Evolutionary conservation across 208 protist genomes (phyloP), one percentile per base, ranked within the genome.

Genomic region (Acanthamoeba castellanii): DNA sequence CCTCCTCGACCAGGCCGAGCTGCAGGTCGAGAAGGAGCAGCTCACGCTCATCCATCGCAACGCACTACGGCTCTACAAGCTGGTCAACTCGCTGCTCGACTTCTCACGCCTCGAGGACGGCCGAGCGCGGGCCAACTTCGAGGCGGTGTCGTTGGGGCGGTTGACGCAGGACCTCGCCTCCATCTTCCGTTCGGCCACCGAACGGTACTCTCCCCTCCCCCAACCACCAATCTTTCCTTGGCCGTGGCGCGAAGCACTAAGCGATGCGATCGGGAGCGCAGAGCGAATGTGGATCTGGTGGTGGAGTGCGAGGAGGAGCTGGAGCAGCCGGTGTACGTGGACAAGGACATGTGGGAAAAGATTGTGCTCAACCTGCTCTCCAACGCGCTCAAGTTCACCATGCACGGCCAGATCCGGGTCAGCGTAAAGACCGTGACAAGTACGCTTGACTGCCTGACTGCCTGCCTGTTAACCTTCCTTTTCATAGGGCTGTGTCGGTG

Each of bases 301-400:
- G 93, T 95, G 47, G 72, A 70, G 20, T 92, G 87, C 42, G 14
- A 18, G n/a, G 42, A 74, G n/a, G 66, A 72, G 66, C 68, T 91
- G 70, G 50, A 34, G 42, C 25, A 91, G 42, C 2, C 64, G 22
- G 88, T 96, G 30, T 94, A 89, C 45, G 92, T 95, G 30, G 95
- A 96, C 76, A 84, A 84, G 37, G 89, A 95, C 6, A 90, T 96
- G 89, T 96, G 92, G 88, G 95, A 96, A 52, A 96, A 94, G 70
- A 95, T 96, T 20, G 93, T 96, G 30, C 89, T 92, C 64, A 96
- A 96, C 61, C 89, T 96, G 30, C 42, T 96, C 16, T 96, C 95
- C 32, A 96, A 96, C 42, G 95, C 95, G 30, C 76, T 96, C 50
- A 96, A 96, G 72, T 96, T 95, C 93, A 96, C 95, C 61, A 70